phyloP scores from a whole-genome alignment of 495 filamentous ascomycete species.

The Glarea lozoyensis region DNA sequence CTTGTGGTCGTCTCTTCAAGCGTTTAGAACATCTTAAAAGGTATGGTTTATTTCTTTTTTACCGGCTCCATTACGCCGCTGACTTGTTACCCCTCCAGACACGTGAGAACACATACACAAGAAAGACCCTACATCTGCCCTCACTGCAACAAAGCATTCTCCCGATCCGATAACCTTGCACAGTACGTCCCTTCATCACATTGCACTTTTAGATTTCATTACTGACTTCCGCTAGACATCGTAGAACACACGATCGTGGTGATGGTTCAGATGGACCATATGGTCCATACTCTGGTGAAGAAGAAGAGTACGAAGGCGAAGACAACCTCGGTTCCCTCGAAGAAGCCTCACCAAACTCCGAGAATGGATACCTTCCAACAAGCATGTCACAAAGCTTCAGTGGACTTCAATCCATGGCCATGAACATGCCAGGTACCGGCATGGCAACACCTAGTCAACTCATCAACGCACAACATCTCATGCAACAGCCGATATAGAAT shows the following conservation, averaged over 20 bases:
- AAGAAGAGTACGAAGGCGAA: slow-evolving; percentile 50
- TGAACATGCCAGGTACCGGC: slow-evolving; percentile 43
- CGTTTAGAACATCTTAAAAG: slow-evolving; percentile 97
- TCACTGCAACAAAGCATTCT: slow-evolving; percentile 97
- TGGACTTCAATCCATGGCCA: slow-evolving; percentile 38
- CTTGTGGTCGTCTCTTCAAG: slow-evolving; percentile 96
- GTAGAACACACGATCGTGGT: slow-evolving; percentile 82
- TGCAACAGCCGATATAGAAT: slow-evolving; percentile 19
- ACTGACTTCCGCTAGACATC: slow-evolving; percentile 56
- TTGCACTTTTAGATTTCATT: slow-evolving; percentile 21
- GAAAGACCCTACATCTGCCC: slow-evolving; percentile 96
- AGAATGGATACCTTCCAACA: slow-evolving; percentile 41
- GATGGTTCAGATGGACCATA: slow-evolving; percentile 61
- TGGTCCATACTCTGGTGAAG: slow-evolving; percentile 58
- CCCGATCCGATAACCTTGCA: slow-evolving; percentile 94
- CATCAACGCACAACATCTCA: slow-evolving; percentile 23
- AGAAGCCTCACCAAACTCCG: slow-evolving; percentile 62
- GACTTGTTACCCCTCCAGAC: slow-evolving; percentile 55
- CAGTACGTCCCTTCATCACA: slow-evolving; percentile 55
- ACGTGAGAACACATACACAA: slow-evolving; percentile 98
- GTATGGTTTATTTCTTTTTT: slow-evolving; percentile 59
- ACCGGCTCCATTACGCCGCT: slow-evolving; percentile 43
- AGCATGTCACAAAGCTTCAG: slow-evolving; percentile 31
- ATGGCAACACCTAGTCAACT: slow-evolving; percentile 38
- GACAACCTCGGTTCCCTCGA: slow-evolving; percentile 68